Evolutionary conservation across 345 rosid species (phyloP), one percentile per base, ranked within the genome.

Genomic region (Ailanthus altissimus): DNA sequence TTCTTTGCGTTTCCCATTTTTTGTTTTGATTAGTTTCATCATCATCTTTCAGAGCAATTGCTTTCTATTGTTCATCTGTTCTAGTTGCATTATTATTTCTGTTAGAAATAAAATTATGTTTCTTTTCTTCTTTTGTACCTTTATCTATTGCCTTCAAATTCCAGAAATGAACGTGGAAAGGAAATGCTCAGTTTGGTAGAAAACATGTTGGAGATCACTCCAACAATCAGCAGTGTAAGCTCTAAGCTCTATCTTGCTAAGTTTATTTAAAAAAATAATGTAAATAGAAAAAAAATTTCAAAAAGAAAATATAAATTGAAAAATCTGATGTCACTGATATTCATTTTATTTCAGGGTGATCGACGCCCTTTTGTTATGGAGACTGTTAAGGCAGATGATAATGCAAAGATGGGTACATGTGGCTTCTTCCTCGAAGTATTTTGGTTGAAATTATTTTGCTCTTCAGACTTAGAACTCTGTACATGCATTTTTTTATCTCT

Each of bases 341-440:
- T 51, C 25, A 18, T 68, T 46, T 70, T 65, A 42, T 80, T 78
- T 79, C 85, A 95, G 99, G 99, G 99, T 69, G 79, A 86, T 62
- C 84, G 99, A 26, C 84, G 84, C 74, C 97, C 94, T 75, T 95
- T 95, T 83, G 99, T 93, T 65, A 86, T 90, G 86, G 96, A 95
- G 88, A 95, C 98, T 13, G 98, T 95, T 42, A 95, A 95, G 85
- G 97, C 98, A 69, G 99, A 93, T 75, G 99, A 95, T 79, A 58
- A 80, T 81, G 99, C 98, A 51, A 95, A 95, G 87, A 78, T 90
- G 14, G 98, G 99, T 95, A 79, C 47, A 86, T 77, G 65, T 69
- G 16, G 51, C 11, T n/a, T 47, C 28, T 64, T 66, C 70, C 79
- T 60, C 47, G 28, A 67, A 8, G 64, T 58, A n/a, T 58, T 38